A percentile compares a stretch with the other conserved stretches of the same genome.
Conservation (phyloP, 495 filamentous ascomycete species). For the Trichocladium uniseriatum region DNA sequence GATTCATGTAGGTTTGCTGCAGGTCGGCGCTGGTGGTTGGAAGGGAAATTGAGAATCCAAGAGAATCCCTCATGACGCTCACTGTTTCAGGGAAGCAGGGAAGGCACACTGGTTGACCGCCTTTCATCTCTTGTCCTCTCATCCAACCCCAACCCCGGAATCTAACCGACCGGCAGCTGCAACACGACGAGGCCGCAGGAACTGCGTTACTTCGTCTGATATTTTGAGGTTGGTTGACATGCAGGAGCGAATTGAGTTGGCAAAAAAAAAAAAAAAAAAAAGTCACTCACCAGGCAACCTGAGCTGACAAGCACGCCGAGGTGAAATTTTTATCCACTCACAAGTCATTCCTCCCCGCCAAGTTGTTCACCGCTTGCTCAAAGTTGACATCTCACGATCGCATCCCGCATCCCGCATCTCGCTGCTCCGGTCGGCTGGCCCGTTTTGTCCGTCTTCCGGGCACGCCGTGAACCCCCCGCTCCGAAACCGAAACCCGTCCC, state of each 20-base stretch:
- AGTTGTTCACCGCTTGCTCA: conserved; percentile 22
- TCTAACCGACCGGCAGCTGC: neutral
- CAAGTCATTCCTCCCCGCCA: neutral
- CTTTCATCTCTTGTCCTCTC: conserved; percentile 14
- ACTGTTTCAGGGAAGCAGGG: too few relatives aligned
- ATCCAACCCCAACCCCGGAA: conserved; percentile 17
- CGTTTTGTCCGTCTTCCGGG: neutral
- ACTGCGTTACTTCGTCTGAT: neutral
- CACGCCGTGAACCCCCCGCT: neutral
- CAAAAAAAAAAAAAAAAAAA: conserved; percentile 1
- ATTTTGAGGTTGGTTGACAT: neutral
- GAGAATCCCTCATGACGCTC: too few relatives aligned
- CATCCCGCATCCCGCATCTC: too few relatives aligned
- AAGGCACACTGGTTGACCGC: conserved; percentile 22
- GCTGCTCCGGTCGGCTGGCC: neutral
- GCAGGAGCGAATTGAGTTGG: conserved; percentile 1
- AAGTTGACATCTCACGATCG: neutral
- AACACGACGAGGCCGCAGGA: conserved; percentile 2
- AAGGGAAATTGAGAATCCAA: too few relatives aligned
- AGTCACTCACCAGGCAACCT: too few relatives aligned
- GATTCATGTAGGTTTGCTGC: too few relatives aligned
- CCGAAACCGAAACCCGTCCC: neutral
- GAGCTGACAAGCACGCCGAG: neutral
- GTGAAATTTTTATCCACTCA: conserved; percentile 6
- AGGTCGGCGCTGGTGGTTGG: too few relatives aligned